These are phyloP conservation scores for Aspergillus sp. DNA, from an alignment of 2,329 filamentous ascomycete species.

Conservation along the genomic window DNA sequence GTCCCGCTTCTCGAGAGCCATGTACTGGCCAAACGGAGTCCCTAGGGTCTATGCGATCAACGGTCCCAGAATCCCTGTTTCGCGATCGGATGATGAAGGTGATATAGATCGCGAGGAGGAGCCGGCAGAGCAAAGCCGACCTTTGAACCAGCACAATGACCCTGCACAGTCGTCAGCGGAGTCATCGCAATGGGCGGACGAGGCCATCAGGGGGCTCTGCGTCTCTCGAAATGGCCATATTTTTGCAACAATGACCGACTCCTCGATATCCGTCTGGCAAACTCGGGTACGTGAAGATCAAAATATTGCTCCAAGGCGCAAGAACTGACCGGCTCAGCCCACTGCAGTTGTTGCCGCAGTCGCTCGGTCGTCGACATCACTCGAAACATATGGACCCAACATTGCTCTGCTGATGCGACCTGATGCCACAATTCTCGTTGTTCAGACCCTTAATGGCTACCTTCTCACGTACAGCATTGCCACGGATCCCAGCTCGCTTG, in stretches of 20 bases:
- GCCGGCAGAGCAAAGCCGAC: conserved; percentile 28
- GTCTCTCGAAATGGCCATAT: conserved; percentile 79
- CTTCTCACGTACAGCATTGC: conserved; percentile 94
- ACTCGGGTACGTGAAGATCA: conserved; percentile 68
- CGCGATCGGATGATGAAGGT: conserved; percentile 32
- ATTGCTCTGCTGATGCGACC: conserved; percentile 83
- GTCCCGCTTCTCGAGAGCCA: conserved; percentile 39
- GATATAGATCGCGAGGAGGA: conserved; percentile 21
- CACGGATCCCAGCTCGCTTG: conserved; percentile 77
- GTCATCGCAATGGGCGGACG: conserved; percentile 53
- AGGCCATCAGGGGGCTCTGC: conserved; percentile 73
- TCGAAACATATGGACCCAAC: conserved; percentile 84
- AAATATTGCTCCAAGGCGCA: conserved; percentile 24
- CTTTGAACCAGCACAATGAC: conserved; percentile 30
- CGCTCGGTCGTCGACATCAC: conserved; percentile 77
- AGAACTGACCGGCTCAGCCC: conserved; percentile 56
- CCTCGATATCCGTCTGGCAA: conserved; percentile 93
- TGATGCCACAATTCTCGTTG: conserved; percentile 88
- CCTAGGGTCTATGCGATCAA: conserved; percentile 55
- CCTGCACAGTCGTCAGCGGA: conserved; percentile 32
- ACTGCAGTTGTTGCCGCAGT: conserved; percentile 86
- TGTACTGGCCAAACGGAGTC: conserved; percentile 57
- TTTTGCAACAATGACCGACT: conserved; percentile 85
- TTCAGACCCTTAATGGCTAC: conserved; percentile 83
- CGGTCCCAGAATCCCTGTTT: conserved; percentile 43